Base-by-base conservation (phyloP, 306 rosid species). In the Cucumis hystrix region DNA sequence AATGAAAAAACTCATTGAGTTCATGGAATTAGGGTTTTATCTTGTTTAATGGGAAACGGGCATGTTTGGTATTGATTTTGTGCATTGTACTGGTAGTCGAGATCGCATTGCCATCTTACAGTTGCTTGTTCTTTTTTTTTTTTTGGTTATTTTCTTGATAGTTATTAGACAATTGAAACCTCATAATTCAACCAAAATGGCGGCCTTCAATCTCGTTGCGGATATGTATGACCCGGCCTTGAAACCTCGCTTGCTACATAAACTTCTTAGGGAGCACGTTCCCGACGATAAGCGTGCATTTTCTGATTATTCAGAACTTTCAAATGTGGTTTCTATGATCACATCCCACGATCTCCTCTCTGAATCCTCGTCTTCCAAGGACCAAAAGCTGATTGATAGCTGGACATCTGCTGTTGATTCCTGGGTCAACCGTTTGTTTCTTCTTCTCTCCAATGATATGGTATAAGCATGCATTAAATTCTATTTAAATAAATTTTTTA, bases 351-450 rank as follows among this genome's bases (percentile, higher is more conserved):
- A 75, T 60, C 92, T 95, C 3, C 90, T 92, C 74, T 80, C 87
- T 1, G 98, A 95, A 79, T 82, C 84, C 14, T 56, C 75, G 7
- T 80, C 84, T 33, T 81, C 65, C 37, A 80, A 67, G 63, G 85
- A 79, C 83, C 86, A 80, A 62, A 89, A 80, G 71, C 52, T 69
- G 10, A 30, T 78, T 21, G 74, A 81, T 57, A 79, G 74, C 4
- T 95, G 92, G 99, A 95, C 86, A 77, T 85, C 92, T 17, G 85
- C 93, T 2, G 81, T 92, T 17, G 84, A 89, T 78, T 84, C 90
- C 23, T 95, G 97, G 97, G 74, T 95, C 65, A 67, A 83, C 64
- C 92, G 88, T 68, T 47, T 92, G 87, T 70, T 77, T 37, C 59
- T 66, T 21, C 97, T 92, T 23, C 66, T 83, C 15, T 83, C 89